These are phyloP conservation scores for Noccaea caerulescens DNA, from an alignment of 345 rosid genomes.

Conservation along the genomic window DNA sequence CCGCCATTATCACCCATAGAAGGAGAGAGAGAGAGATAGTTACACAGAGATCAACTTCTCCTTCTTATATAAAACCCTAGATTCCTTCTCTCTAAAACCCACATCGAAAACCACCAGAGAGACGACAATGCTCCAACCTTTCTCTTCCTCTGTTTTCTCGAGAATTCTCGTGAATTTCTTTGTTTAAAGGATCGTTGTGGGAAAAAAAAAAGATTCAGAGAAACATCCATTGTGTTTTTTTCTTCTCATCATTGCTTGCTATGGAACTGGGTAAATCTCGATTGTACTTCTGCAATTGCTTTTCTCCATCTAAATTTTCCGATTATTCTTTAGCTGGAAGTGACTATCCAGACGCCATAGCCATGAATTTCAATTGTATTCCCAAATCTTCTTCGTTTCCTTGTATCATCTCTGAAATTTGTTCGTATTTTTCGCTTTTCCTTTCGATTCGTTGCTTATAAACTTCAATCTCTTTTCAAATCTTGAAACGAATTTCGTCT, in stretches of 20 bases:
- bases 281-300: slow-evolving; percentile 38
- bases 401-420: slow-evolving; percentile 18
- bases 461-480: slow-evolving; percentile 15
- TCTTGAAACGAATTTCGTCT: neutral
- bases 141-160: slow-evolving; percentile 36
- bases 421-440: slow-evolving; percentile 21
- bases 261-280: slow-evolving; percentile 62
- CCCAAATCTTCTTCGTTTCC: slow-evolving; percentile 37
- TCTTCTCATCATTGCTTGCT: slow-evolving; percentile 26
- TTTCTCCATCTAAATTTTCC: slow-evolving; percentile 35
- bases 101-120: slow-evolving; percentile 18
- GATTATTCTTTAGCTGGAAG: slow-evolving; percentile 50
- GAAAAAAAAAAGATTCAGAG: neutral
- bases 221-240: neutral
- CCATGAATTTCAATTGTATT: slow-evolving; percentile 28
- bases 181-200: neutral
- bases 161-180: slow-evolving; percentile 21
- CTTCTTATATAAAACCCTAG: slow-evolving; percentile 29
- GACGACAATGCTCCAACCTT: slow-evolving; percentile 40
- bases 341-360: slow-evolving; percentile 50
- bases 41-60: slow-evolving; percentile 28
- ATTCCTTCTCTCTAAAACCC: slow-evolving; percentile 36
- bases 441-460: slow-evolving; percentile 27
- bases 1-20: slow-evolving; percentile 41
- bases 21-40: slow-evolving; percentile 14